Evolutionary conservation across 2,329 filamentous ascomycete species (phyloP).

Genomic region (Cordyceps farinosa): DNA sequence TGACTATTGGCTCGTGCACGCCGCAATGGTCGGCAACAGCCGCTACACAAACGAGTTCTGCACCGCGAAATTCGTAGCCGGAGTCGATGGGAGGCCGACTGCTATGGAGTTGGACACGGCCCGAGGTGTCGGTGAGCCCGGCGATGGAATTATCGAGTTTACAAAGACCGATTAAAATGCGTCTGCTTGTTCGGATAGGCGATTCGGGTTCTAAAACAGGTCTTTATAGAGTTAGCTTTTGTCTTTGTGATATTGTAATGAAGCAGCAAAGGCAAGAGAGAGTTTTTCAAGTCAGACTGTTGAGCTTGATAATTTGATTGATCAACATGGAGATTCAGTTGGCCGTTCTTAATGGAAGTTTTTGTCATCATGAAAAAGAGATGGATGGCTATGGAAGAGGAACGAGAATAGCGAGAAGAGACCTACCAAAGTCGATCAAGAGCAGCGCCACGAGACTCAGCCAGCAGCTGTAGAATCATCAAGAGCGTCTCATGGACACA

Average conservation of each 20-base stretch:
- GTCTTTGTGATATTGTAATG: background rate
- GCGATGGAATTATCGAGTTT: slow-evolving; percentile 12
- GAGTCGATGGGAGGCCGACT: slow-evolving; percentile 6
- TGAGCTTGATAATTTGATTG: slow-evolving; percentile 58
- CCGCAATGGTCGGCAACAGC: background rate
- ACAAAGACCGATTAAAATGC: background rate
- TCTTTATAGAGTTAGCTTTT: slow-evolving; percentile 15
- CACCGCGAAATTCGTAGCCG: background rate
- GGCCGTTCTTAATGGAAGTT: slow-evolving; percentile 60
- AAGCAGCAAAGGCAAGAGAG: slow-evolving; percentile 15
- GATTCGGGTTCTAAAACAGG: background rate
- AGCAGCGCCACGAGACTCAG: background rate
- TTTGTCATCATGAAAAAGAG: slow-evolving; percentile 50
- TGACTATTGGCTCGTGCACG: slow-evolving; percentile 12
- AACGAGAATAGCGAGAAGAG: slow-evolving; percentile 3
- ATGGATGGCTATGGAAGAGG: slow-evolving; percentile 18
- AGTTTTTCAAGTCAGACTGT: slow-evolving; percentile 51
- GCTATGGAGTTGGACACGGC: slow-evolving; percentile 6
- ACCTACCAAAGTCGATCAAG: slow-evolving; percentile 13
- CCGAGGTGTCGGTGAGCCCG: background rate
- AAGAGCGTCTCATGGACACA: background rate
- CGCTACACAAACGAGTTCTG: background rate
- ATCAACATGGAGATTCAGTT: slow-evolving; percentile 60
- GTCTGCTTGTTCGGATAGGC: background rate
- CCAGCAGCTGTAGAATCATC: background rate